Base-by-base conservation (phyloP, 371 early-diverging fungal genomes). In the Mortierella sp. region DNA sequence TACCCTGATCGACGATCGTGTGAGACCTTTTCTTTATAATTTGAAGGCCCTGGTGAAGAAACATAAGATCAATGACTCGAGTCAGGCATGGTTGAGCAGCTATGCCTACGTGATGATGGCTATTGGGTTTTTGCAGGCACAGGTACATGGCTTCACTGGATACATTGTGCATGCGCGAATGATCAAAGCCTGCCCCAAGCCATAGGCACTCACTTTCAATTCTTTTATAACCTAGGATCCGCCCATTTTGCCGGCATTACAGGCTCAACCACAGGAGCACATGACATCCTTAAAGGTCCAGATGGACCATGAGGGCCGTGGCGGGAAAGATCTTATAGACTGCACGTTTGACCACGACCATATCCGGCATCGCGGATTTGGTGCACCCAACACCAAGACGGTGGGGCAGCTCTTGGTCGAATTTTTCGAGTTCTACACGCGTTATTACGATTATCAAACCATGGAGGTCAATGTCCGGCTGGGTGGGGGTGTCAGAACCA, bases 1-100 rank as follows among this genome's bases (percentile, higher is more conserved):
- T 68, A 85, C 92, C 19, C 80, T 84, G 9, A 64, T 90, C 27
- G 95, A 95, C 70, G 84, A 89, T 1, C 89, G 95, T 14, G 93
- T 94, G 4, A 72, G 87, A 12, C 89, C 86, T 1, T 60, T 95
- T 26, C 58, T 90, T n/a, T 83, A 90, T 79, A 79, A 87, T 12
- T 53, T 95, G 27, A 95, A 94, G 56, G 65, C 70, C 1, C 23
- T 76, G 9, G 65, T 65, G 50, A 76, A 76, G 47, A 58, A 47
- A 21, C 78, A 76, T 48, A 32, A 27, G 0, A 76, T 76, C 41
- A 64, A 76, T n/a, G 78, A 76, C 50, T 69, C 78, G 12, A 64
- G 65, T 12, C 60, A 65, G 26, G 48, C 57, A 4, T 64, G 47
- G 32, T 32, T 70, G 43, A 76, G 78, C 43, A 76, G 78, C 43